These are phyloP conservation scores for Neurospora sp. DNA, from an alignment of 495 filamentous ascomycete species.

Conservation along the genomic window DNA sequence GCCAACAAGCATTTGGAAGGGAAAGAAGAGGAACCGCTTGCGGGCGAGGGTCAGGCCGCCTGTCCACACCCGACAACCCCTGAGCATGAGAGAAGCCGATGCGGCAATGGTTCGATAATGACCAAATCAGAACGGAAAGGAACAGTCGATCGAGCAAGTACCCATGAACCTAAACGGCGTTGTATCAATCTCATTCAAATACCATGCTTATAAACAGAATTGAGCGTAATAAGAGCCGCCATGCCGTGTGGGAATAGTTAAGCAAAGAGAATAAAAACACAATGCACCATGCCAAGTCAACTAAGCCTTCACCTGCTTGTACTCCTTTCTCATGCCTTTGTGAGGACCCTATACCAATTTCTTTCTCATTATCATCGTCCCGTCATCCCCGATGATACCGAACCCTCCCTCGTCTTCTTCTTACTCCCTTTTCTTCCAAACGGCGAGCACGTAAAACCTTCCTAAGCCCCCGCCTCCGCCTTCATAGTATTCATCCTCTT, in stretches of 20 bases:
- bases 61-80: background rate
- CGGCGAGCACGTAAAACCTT: background rate
- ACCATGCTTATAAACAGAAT: background rate
- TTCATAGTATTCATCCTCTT: slow-evolving; percentile 30
- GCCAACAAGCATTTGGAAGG: background rate
- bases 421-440: background rate
- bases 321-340: background rate
- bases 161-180: background rate
- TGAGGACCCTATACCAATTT: background rate
- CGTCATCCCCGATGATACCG: background rate
- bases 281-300: background rate
- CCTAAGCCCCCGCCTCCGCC: background rate
- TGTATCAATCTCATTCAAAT: background rate
- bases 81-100: background rate
- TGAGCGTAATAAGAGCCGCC: background rate
- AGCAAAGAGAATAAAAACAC: background rate
- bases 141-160: background rate
- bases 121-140: background rate
- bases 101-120: background rate
- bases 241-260: background rate
- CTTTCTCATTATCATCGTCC: background rate
- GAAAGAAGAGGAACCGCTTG: background rate
- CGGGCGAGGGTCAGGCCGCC: background rate
- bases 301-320: background rate
- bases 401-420: background rate